Evolutionary conservation across 345 rosid genomes (phyloP).

Genomic region (Orychophragmus violaceus): DNA sequence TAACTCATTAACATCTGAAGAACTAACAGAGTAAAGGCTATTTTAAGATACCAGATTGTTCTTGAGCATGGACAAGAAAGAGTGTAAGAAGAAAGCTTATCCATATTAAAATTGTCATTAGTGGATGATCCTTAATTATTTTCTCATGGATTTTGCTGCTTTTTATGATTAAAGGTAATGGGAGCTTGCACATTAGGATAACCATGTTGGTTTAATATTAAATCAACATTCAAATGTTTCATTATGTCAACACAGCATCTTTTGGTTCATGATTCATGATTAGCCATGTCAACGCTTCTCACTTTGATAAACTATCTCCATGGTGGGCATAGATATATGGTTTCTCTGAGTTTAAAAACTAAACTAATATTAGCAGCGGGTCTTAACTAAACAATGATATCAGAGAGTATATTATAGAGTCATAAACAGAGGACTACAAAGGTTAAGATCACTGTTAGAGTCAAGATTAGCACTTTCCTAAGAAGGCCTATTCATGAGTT

Average conservation of each 20-base stretch:
- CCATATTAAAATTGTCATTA: background rate
- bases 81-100: background rate
- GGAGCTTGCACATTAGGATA: background rate
- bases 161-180: background rate
- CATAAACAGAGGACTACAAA: too few relatives aligned
- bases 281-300: background rate
- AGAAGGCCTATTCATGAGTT: too few relatives aligned
- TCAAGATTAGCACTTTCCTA: too few relatives aligned
- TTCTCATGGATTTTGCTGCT: background rate
- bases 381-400: too few relatives aligned
- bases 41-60: background rate
- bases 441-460: too few relatives aligned
- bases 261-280: background rate
- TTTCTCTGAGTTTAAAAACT: too few relatives aligned
- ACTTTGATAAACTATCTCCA: background rate
- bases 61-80: background rate
- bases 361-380: too few relatives aligned
- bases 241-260: background rate
- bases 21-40: background rate
- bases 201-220: background rate
- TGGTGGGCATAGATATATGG: too few relatives aligned
- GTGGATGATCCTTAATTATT: background rate
- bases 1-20: background rate
- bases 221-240: background rate
- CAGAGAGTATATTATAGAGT: too few relatives aligned